Conservation (phyloP, 352 stramenopile genomes). For the Pythium graminicola region DNA sequence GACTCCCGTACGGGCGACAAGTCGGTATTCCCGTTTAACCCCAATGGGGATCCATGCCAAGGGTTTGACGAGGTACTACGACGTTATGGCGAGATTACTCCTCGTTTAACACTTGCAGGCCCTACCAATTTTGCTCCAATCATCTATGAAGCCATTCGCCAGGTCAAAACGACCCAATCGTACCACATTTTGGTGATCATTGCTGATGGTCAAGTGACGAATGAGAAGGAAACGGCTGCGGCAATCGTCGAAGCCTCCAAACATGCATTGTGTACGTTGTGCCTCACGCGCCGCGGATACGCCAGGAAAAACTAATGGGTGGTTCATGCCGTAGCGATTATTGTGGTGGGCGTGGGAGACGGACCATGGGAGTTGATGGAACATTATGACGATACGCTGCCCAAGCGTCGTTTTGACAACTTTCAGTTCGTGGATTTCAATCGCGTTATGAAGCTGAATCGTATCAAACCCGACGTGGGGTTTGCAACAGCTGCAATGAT, state of each 20-base stretch:
- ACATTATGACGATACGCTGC: conserved; percentile 51
- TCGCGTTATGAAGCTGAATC: conserved; percentile 42
- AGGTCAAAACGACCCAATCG: conserved; percentile 33
- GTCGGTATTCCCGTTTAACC: conserved; percentile 46
- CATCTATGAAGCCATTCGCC: conserved; percentile 62
- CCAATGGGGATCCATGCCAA: conserved; percentile 31
- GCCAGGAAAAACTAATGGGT: not conserved
- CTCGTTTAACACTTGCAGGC: conserved; percentile 39
- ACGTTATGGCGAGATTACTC: conserved; percentile 48
- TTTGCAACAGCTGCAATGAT: conserved; percentile 64
- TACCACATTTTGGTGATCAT: conserved; percentile 79
- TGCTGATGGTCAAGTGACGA: conserved; percentile 65
- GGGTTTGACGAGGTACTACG: conserved; percentile 51
- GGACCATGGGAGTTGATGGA: conserved; percentile 71
- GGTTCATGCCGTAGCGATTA: conserved; percentile 36
- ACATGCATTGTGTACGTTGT: conserved; percentile 55
- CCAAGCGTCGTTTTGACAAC: conserved; percentile 60
- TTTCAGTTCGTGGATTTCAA: conserved; percentile 76
- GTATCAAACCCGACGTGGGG: conserved; percentile 41
- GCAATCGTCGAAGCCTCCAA: conserved; percentile 71
- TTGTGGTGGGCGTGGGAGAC: conserved; percentile 71
- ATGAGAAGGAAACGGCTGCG: conserved; percentile 49
- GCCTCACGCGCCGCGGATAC: too few relatives aligned
- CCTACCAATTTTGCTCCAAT: conserved; percentile 78
- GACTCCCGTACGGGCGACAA: conserved; percentile 48